Evolutionary conservation across 441 rosid genomes (phyloP), one percentile per base, ranked within the genome.

Genomic region (Arabidopsis lyrata): DNA sequence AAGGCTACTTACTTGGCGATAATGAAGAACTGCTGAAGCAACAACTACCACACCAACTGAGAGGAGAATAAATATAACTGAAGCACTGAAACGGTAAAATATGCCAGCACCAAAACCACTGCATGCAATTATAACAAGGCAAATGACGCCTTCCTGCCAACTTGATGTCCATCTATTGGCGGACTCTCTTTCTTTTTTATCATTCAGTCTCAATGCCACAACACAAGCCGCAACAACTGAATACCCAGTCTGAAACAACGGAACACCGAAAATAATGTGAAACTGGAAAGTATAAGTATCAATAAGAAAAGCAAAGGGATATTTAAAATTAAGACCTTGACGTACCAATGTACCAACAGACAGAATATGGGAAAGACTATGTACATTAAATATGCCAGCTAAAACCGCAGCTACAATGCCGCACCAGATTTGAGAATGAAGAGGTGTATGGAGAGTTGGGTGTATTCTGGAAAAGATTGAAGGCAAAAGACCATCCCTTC

Each of bases 221-320:
- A 95, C 90, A 70, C 90, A 91, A 48, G 98, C 98, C 52, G 98
- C 91, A 80, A 95, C 99, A 63, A 95, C 98, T 60, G 98, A 95
- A 76, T 95, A 95, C 62, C 98, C 97, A 34, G 98, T 95, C 99
- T 92, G 91, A 84, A 83, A 78, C 32, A 52, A 64, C 57, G 52
- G 38, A 62, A 27, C 16, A 59, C 58, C 49, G 29, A 38, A 41
- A 34, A 42, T 38, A 41, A 12, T 50, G 31, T 68, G 36, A 62
- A 70, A 52, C n/a, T 11, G 52, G 34, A 36, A 29, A 45, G 59
- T 32, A 66, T 45, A 61, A 60, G 68, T 38, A 41, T 53, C 35
- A 1, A 72, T 27, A 53, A 48, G 72, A 65, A 71, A 77, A 32
- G 42, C 15, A 50, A 56, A 71, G 27, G 54, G 72, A 20, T 14